Evolutionary conservation across 192 early-diverging fungal species (phyloP), one percentile per base, ranked within the genome.

Genomic region (Rhizoclosmatium sp.): DNA sequence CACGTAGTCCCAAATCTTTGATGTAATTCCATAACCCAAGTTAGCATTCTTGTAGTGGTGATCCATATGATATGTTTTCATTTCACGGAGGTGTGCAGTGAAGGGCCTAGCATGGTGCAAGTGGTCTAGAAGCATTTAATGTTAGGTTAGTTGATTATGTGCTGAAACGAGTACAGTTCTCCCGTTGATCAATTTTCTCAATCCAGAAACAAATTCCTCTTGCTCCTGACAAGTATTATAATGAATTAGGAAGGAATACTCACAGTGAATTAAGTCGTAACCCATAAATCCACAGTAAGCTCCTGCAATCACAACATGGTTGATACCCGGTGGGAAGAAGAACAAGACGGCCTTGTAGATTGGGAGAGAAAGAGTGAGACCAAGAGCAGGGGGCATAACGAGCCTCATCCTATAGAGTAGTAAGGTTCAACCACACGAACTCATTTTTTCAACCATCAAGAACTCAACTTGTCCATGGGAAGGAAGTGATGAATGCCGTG

Each of bases 401-500:
- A 99, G 91, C 9, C 97, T 92, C 85, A 96, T 78, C 81, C 92
- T 94, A 79, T 31, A 65, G 21, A 54, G 74, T 47, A 79, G 59
- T 42, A 69, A 75, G 31, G 31, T 31, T 31, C 31, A 85, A 85
- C 65, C 31, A n/a, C 51, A 61, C 3, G 81, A 31, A 51, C 40
- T 58, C 21, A 31, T 31, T 31, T 31, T 31, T 31, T 31, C 31
- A 31, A 31, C 0, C 31, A 31, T 31, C 31, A 31, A 31, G 31
- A 31, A 31, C 31, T 31, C 31, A 31, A 94, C 90, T 87, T 93
- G 80, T 99, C 96, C 96, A 97, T 97, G 9, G 97, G 97, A 42
- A 99, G 82, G 83, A 93, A 97, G 81, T 99, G 96, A 84, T 99
- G 97, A 47, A 99, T 94, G 23, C 97, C 97, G 81, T 99, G 97